These are phyloP conservation scores for Priceomyces carsonii DNA, from an alignment of 805 yeast genomes.

Conservation along the genomic window DNA sequence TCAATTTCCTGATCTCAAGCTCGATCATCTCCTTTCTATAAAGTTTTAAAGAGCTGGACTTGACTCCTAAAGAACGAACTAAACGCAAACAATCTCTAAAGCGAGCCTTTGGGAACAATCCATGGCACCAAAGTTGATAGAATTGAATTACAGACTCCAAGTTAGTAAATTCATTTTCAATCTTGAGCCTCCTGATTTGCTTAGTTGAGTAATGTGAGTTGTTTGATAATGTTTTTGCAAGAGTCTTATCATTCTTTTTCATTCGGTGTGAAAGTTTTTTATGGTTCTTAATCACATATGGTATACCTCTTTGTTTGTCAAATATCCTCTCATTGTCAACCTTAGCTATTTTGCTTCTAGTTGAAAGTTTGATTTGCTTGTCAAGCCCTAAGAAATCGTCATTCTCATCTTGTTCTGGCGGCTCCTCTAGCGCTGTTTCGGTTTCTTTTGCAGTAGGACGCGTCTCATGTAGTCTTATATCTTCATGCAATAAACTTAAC, in stretches of 20 bases:
- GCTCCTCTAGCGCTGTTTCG: not conserved
- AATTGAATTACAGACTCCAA: constrained; percentile 37
- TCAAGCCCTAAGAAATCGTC: constrained; percentile 37
- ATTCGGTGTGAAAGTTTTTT: constrained; percentile 24
- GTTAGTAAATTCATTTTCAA: constrained; percentile 36
- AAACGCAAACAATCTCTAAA: constrained; percentile 67
- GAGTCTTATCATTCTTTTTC: constrained; percentile 25
- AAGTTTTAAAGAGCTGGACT: constrained; percentile 35
- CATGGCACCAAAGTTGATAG: constrained; percentile 49
- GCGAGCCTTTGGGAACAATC: constrained; percentile 75
- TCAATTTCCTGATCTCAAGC: constrained; percentile 25
- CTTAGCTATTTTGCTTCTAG: constrained; percentile 34
- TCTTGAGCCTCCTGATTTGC: constrained; percentile 17
- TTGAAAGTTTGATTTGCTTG: constrained; percentile 32
- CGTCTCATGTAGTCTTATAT: not conserved
- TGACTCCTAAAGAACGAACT: constrained; percentile 49
- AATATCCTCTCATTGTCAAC: constrained; percentile 41
- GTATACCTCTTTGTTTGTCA: constrained; percentile 32
- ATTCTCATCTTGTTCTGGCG: constrained; percentile 6
- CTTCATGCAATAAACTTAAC: constrained; percentile 7
- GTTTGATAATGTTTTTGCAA: constrained; percentile 13
- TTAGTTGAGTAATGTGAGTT: constrained; percentile 8
- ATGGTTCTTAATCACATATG: constrained; percentile 32
- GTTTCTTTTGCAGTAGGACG: not conserved
- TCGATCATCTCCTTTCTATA: constrained; percentile 32